phyloP scores from a whole-genome alignment of 2,329 filamentous ascomycete species.

The Colletotrichum tropicicola region DNA sequence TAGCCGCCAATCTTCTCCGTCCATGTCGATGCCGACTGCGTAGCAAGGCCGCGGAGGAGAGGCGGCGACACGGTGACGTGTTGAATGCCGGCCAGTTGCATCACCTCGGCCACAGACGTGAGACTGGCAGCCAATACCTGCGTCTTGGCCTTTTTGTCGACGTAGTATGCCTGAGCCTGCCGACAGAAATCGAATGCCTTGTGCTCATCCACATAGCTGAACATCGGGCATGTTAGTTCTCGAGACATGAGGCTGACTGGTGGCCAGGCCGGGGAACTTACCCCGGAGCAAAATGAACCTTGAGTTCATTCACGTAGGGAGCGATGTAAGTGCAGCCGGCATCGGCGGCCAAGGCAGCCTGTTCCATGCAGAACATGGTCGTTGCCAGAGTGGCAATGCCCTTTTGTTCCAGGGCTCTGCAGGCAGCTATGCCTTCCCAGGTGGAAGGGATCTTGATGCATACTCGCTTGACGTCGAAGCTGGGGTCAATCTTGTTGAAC shows the following conservation, averaged over 20 bases:
- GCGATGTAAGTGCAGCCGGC: constrained; percentile 69
- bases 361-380: constrained; percentile 69
- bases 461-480: constrained; percentile 56
- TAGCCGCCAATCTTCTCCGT: constrained; percentile 40
- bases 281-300: constrained; percentile 65
- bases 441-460: constrained; percentile 72
- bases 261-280: constrained; percentile 37
- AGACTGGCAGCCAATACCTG: constrained; percentile 66
- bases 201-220: constrained; percentile 56
- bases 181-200: constrained; percentile 61
- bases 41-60: constrained; percentile 57
- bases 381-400: constrained; percentile 70
- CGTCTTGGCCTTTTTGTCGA: constrained; percentile 49
- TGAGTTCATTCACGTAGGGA: constrained; percentile 72
- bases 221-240: background rate
- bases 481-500: constrained; percentile 52
- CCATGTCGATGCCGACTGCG: constrained; percentile 42
- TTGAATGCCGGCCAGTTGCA: constrained; percentile 63
- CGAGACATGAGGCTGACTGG: background rate
- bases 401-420: constrained; percentile 57
- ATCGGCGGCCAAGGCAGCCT: constrained; percentile 66
- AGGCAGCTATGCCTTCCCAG: constrained; percentile 71
- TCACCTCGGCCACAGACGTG: constrained; percentile 65
- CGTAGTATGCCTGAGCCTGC: constrained; percentile 62
- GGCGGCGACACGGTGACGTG: constrained; percentile 67